phyloP scores from a whole-genome alignment of 2,329 filamentous ascomycete genomes.

The Alternaria triticimaculans region DNA sequence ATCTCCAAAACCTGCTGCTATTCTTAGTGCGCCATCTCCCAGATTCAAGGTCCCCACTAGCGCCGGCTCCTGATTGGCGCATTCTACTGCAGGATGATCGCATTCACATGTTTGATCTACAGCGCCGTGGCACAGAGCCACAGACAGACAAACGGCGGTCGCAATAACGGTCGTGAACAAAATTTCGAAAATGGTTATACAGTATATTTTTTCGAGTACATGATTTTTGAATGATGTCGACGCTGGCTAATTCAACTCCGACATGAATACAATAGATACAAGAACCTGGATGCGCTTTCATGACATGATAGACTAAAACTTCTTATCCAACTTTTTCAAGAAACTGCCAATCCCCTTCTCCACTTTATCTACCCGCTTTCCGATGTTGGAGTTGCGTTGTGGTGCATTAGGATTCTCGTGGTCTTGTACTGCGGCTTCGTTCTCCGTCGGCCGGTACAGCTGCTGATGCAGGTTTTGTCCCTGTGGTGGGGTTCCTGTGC shows the following conservation, averaged over 20 bases:
- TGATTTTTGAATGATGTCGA: neutral
- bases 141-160: neutral
- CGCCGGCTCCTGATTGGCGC: constrained; percentile 22
- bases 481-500: constrained; percentile 39
- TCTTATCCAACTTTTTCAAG: constrained; percentile 81
- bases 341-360: constrained; percentile 75
- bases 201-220: neutral
- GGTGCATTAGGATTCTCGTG: constrained; percentile 27
- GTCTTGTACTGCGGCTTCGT: constrained; percentile 53
- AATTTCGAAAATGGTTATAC: neutral
- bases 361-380: constrained; percentile 69
- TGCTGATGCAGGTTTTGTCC: constrained; percentile 70
- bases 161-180: neutral
- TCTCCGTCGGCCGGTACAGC: constrained; percentile 71
- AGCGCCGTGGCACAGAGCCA: constrained; percentile 8
- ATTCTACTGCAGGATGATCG: constrained; percentile 13
- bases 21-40: constrained; percentile 19
- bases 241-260: constrained; percentile 22
- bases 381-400: constrained; percentile 61
- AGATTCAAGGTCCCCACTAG: constrained; percentile 21
- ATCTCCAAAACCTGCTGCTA: constrained; percentile 32
- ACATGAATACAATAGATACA: neutral
- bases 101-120: constrained; percentile 15
- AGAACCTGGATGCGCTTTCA: neutral
- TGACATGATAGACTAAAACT: constrained; percentile 52